Evolutionary conservation across 202 grass and related monocot species (phyloP), one percentile per base, ranked within the genome.

Genomic region (Panicum hallii): DNA sequence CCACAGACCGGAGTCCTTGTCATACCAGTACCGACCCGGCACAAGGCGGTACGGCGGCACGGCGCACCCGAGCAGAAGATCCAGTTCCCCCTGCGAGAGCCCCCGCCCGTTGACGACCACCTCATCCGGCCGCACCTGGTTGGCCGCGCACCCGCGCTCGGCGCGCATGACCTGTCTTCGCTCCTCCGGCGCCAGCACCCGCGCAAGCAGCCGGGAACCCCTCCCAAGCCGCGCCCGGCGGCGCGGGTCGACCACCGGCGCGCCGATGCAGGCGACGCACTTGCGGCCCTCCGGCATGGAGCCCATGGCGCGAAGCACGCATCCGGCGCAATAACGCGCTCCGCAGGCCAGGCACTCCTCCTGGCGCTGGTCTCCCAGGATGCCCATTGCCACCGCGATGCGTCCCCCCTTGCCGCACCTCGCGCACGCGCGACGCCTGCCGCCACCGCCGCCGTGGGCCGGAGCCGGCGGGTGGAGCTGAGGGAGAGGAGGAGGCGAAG

Each of bases 231-330:
- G 73, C 11, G 80, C 79, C 26, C 88, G 87, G n/a, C 85, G 89
- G 16, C 69, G 63, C 86, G 86, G 79, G 47, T 43, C 70, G 53
- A 75, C n/a, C 45, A 95, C 72, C 17, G 93, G 90, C 12, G 4
- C 44, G 11, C 87, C 87, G 13, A 94, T 94, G 85, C 93, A 94
- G 38, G 57, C 32, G n/a, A 92, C 58, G 55, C 93, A 94, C 71
- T 94, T 94, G 46, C 92, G 84, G 16, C 92, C 89, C 74, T 94
- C 89, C 7, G 92, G 89, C 90, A 94, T 94, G 60, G 93, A 94
- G 16, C 93, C 87, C 93, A 94, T 94, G 52, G 85, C 78, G 15
- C 50, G 48, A 52, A 94, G 57, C 32, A 94, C 89, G 54, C 93
- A 94, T 6, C 80, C 64, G 63, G 45, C 60, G 56, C 93, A 92